Conservation (phyloP, 208 protist genomes). For the Porcisia deanei region DNA sequence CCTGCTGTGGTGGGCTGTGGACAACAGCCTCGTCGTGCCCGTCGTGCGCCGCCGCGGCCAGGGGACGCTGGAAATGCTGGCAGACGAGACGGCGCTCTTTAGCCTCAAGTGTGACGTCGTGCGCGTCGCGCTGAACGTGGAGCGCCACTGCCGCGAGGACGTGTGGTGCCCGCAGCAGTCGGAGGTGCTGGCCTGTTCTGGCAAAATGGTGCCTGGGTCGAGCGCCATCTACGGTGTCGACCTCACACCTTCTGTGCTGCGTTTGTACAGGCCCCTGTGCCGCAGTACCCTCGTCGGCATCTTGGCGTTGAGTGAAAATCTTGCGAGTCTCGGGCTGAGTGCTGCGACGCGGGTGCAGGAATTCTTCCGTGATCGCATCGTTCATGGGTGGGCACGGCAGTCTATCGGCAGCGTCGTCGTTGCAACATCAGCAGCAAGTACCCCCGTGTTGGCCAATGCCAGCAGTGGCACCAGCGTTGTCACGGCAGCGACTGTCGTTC, state of each 20-base stretch:
- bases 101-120: constrained; percentile 20
- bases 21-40: constrained; percentile 29
- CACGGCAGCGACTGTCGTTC: constrained; percentile 12
- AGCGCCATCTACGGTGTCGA: constrained; percentile 30
- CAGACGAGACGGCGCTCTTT: constrained; percentile 41
- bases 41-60: constrained; percentile 26
- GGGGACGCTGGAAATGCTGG: constrained; percentile 27
- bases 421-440: background rate
- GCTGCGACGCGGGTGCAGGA: constrained; percentile 42
- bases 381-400: constrained; percentile 11
- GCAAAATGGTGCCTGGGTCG: background rate
- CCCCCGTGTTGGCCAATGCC: background rate
- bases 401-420: background rate
- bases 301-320: constrained; percentile 37
- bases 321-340: constrained; percentile 40
- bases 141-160: constrained; percentile 18
- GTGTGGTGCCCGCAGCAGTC: constrained; percentile 19
- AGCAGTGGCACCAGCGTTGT: constrained; percentile 1
- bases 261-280: constrained; percentile 12
- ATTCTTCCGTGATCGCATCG: constrained; percentile 22
- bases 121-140: constrained; percentile 28
- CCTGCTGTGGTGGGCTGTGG: constrained; percentile 37
- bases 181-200: background rate
- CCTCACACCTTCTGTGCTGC: constrained; percentile 3
- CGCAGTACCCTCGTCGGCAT: constrained; percentile 13